Evolutionary conservation across 768 basidiomycete species (phyloP), one percentile per base, ranked within the genome.

Genomic region (Imleria badia): DNA sequence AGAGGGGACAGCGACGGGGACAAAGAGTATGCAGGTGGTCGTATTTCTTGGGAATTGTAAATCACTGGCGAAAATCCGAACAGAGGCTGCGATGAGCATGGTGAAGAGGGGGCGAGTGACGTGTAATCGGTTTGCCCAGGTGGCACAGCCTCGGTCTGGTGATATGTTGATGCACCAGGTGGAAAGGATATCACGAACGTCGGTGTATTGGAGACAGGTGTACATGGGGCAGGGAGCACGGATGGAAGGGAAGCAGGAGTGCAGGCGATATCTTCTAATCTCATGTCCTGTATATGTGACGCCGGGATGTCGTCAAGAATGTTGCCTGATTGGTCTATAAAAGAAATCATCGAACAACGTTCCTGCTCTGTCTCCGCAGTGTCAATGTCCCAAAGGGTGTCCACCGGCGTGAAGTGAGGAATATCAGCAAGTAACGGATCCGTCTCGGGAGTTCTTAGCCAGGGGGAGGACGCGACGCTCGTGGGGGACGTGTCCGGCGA

Each of bases 401-500:
- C 40, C 15, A 11, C 26, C 1, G 26, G 54, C 1, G 33, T 45
- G 8, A 42, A 7, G 12, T 8, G 45, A 4, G 10, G 26, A 30
- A 48, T 6, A 6, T 36, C 19, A 12, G 38, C 20, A 11, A 59
- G 38, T 6, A 30, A 41, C 2, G 36, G 20, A 19, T 57, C 56
- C 5, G 34, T 46, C 11, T 45, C 43, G 0, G 68, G 68, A 0
- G 68, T 69, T 30, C 49, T 53, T 8, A 60, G 43, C 46, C 60
- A 66, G 0, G 64, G 55, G 6, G 55, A 53, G 12, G 68, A 70
- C n/a, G 54, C 55, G 31, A 54, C 38, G 15, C 66, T 66, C 3
- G 36, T 46, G 0, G 68, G 68, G 1, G 68, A 69, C 3, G 46
- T 44, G 20, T 72, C 68, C 0, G 66, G 69, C 7, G 69, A 71